Evolutionary conservation across 768 basidiomycete genomes (phyloP).

Genomic region (Termitomyces sp.): DNA sequence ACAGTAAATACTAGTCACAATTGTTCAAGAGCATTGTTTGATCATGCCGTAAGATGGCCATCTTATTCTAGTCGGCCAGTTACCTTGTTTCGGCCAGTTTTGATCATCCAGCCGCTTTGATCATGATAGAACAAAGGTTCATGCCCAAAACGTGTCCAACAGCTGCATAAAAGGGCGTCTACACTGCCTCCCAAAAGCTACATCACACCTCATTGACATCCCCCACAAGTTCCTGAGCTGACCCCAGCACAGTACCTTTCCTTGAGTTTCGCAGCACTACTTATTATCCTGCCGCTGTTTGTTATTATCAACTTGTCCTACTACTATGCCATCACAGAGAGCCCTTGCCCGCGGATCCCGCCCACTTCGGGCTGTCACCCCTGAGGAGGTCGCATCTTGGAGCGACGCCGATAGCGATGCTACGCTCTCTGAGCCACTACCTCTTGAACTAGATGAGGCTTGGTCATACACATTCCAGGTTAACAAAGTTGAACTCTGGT

Average conservation of each 20-base stretch:
- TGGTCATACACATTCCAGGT: constrained; percentile 49
- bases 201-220: constrained; percentile 2
- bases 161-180: constrained; percentile 13
- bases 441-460: constrained; percentile 42
- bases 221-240: background rate
- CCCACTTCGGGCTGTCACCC: constrained; percentile 24
- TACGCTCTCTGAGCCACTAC: constrained; percentile 23
- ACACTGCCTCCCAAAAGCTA: background rate
- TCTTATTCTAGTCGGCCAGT: background rate
- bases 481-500: background rate
- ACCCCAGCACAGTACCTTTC: background rate
- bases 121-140: constrained; percentile 17
- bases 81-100: constrained; percentile 14
- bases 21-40: background rate
- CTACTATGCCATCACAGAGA: constrained; percentile 11
- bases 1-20: background rate
- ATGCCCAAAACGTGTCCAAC: constrained; percentile 15
- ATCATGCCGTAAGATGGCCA: background rate
- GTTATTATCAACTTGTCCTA: background rate
- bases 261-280: constrained; percentile 2
- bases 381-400: constrained; percentile 29
- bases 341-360: constrained; percentile 6
- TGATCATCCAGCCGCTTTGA: constrained; percentile 10
- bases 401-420: constrained; percentile 29
- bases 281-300: background rate